Evolutionary conservation across 768 basidiomycete species (phyloP).

Genomic region (Clitopilus passeckerianus): DNA sequence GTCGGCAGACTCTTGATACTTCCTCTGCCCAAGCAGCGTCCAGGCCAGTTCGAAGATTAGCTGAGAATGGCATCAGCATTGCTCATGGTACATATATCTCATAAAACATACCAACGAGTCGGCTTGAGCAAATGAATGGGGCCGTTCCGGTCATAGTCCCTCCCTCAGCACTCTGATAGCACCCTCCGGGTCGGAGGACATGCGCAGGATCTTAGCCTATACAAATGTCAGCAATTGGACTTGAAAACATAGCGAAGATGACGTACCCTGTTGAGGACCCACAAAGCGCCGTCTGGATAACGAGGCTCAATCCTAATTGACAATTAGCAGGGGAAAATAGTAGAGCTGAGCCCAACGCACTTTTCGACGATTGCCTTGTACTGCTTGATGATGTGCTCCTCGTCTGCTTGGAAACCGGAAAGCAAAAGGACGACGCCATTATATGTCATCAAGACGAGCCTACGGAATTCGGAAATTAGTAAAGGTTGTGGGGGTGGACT

Average conservation of each 20-base stretch:
- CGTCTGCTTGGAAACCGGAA: slow-evolving; percentile 75
- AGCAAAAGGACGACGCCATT: slow-evolving; percentile 66
- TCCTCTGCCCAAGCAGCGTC: slow-evolving; percentile 59
- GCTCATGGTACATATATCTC: background rate
- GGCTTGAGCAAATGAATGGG: slow-evolving; percentile 61
- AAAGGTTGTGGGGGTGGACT: background rate
- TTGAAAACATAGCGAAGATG: too few species aligned
- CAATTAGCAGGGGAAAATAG: background rate
- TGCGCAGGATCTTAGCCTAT: slow-evolving; percentile 72
- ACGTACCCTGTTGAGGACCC: slow-evolving; percentile 67
- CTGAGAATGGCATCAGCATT: slow-evolving; percentile 22
- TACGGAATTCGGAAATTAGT: background rate
- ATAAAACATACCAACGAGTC: slow-evolving; percentile 54
- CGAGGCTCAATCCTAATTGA: slow-evolving; percentile 40
- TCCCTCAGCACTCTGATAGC: slow-evolving; percentile 60
- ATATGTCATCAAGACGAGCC: slow-evolving; percentile 79
- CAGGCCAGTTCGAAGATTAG: slow-evolving; percentile 77
- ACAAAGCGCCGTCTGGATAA: slow-evolving; percentile 65
- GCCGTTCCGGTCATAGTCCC: slow-evolving; percentile 49
- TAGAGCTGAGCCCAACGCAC: slow-evolving; percentile 27
- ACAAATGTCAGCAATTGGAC: background rate
- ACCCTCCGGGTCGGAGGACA: slow-evolving; percentile 58
- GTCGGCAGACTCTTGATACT: slow-evolving; percentile 65
- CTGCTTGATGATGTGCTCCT: slow-evolving; percentile 54
- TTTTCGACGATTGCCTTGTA: slow-evolving; percentile 62